Evolutionary conservation across 73 alveolate genomes (phyloP), one percentile per base, ranked within the genome.

Genomic region (Paramecium tetraurelia): DNA sequence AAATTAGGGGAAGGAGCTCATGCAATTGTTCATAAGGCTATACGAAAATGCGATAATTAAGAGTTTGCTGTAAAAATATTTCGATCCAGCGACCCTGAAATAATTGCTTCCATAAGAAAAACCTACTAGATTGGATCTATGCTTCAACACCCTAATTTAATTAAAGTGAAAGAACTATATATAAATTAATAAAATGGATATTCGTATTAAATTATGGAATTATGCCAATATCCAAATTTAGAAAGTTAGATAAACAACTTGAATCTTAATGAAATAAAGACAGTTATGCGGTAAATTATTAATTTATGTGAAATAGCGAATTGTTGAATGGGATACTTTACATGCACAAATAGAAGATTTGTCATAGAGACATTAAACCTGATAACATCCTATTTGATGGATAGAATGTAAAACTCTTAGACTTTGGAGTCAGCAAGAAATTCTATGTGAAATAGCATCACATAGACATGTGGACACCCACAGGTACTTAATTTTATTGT

Each of bases 401-500:
- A 5, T 9, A 20, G 21, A 18, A 80, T 21, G 58, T 80, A 7
- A 80, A 80, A 80, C 22, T 80, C 33, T 1, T 80, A 31, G 90
- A 80, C 36, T 80, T 80, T 48, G 90, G 90, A 41, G 90, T 80
- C 21, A 41, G 90, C 22, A 80, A 80, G 57, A 80, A 58, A 80
- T 80, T 80, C 50, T 40, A 31, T 20, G 14, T 44, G 6, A 80
- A 80, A 48, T 24, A 27, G 11, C 1, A 44, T 44, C 24, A 40
- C 6, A 80, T 80, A 1, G 90, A 80, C 12, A 80, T 80, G 90
- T 80, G 90, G 90, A 86, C 93, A 41, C 63, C 85, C 7, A 86
- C 93, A 24, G 93, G 93, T 0, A 86, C 93, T 38, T 75, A 77
- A 21, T 86, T 44, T 86, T 86, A 86, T 86, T 86, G 93, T 31